These are phyloP conservation scores for Rhizoctonia solani DNA, from an alignment of 1,284 basidiomycete species.

Conservation along the genomic window DNA sequence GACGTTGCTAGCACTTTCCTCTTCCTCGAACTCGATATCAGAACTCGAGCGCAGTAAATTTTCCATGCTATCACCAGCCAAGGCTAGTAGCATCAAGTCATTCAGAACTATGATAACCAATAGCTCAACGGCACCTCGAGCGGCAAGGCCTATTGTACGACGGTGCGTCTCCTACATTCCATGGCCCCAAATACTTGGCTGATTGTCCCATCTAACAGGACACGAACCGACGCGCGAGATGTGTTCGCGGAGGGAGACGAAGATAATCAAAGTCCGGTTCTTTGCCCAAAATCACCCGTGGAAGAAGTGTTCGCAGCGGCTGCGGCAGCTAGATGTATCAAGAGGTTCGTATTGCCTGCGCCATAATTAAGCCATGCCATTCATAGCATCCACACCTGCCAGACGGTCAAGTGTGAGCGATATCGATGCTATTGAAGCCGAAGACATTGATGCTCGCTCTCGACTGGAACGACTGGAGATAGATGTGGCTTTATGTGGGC, in stretches of 20 bases:
- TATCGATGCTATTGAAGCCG: conserved; percentile 17
- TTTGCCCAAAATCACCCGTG: not conserved
- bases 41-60: conserved; percentile 18
- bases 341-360: not conserved
- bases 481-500: conserved; percentile 37
- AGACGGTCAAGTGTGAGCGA: conserved; percentile 36
- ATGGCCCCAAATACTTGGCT: not conserved
- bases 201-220: not conserved
- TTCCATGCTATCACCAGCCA: conserved; percentile 7
- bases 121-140: not conserved
- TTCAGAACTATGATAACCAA: conserved; percentile 13
- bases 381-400: not conserved
- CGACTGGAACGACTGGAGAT: conserved; percentile 33
- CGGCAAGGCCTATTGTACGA: conserved; percentile 8
- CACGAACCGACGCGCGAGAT: conserved; percentile 19
- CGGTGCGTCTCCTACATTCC: not conserved
- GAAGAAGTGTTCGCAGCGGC: not conserved
- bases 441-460: not conserved
- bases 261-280: conserved; percentile 9
- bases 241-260: conserved; percentile 24
- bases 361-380: not conserved
- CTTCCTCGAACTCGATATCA: conserved; percentile 29
- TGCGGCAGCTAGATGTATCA: not conserved
- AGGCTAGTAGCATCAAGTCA: conserved; percentile 21
- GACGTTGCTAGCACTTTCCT: conserved; percentile 15